Conservation (phyloP, 257 asterid genomes). For the Primulina eburnea region DNA sequence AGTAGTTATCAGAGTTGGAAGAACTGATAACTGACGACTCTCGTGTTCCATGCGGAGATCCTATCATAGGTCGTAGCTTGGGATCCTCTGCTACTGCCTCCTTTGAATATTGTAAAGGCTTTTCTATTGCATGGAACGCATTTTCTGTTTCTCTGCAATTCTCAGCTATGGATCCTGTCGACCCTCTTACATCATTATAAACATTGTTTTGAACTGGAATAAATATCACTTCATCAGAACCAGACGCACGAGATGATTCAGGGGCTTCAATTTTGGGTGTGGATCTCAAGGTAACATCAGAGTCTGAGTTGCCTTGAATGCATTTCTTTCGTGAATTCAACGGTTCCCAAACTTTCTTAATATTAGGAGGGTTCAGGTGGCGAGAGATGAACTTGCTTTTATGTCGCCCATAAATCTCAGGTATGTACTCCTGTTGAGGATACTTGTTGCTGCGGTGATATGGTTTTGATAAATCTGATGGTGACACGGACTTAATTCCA, state of each 20-base stretch:
- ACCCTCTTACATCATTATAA: slow-evolving; percentile 33
- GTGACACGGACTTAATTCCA: slow-evolving; percentile 43
- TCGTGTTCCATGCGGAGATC: slow-evolving; percentile 28
- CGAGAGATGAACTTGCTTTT: slow-evolving; percentile 48
- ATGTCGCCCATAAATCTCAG: slow-evolving; percentile 54
- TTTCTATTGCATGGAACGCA: slow-evolving; percentile 27
- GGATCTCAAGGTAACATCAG: slow-evolving; percentile 62
- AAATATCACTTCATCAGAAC: slow-evolving; percentile 45
- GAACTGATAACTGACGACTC: slow-evolving; percentile 50
- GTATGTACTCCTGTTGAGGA: slow-evolving; percentile 44
- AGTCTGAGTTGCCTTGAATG: slow-evolving; percentile 61
- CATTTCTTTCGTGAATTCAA: slow-evolving; percentile 74
- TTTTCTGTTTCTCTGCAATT: slow-evolving; percentile 26
- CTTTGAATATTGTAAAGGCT: slow-evolving; percentile 39
- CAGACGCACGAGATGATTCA: slow-evolving; percentile 45
- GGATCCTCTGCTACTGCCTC: slow-evolving; percentile 43
- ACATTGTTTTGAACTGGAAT: slow-evolving; percentile 37
- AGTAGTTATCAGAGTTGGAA: slow-evolving; percentile 73
- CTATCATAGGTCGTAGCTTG: slow-evolving; percentile 27
- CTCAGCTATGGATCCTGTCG: slow-evolving; percentile 28
- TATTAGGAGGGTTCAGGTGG: slow-evolving; percentile 31
- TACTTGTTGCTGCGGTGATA: slow-evolving; percentile 51
- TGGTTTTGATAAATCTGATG: slow-evolving; percentile 60
- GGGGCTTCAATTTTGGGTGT: slow-evolving; percentile 45
- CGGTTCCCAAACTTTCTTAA: slow-evolving; percentile 97